Conservation (phyloP, 768 basidiomycete species). For the Artomyces pyxidatus region DNA sequence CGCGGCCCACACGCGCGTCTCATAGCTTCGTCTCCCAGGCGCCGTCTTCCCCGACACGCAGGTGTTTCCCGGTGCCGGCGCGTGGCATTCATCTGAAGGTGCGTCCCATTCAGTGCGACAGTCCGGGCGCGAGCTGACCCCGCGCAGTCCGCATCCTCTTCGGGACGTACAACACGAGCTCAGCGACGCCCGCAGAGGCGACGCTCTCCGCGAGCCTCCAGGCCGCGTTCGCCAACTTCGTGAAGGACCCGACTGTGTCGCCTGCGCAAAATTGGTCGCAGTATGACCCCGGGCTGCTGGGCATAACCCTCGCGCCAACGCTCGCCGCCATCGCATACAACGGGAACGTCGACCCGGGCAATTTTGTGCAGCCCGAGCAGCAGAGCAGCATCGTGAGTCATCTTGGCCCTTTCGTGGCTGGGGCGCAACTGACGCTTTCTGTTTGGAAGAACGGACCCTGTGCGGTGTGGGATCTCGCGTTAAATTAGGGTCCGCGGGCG, state of each 20-base stretch:
- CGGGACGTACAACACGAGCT: constrained; percentile 20
- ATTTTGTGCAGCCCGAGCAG: not conserved
- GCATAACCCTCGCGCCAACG: not conserved
- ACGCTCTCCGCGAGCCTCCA: constrained; percentile 18
- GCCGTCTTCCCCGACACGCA: not conserved
- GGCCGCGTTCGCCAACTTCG: constrained; percentile 5
- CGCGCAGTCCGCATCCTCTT: constrained; percentile 19
- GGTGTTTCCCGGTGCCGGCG: not conserved
- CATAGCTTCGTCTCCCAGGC: not conserved
- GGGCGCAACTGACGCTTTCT: too few species aligned
- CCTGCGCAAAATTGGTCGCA: constrained; percentile 4
- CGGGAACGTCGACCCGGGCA: not conserved
- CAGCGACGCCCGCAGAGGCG: constrained; percentile 18
- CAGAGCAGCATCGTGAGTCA: not conserved
- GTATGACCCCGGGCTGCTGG: not conserved
- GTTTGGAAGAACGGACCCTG: too few species aligned
- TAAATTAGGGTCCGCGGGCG: too few species aligned
- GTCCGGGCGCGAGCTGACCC: not conserved
- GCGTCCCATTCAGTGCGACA: not conserved
- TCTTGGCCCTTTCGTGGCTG: too few species aligned
- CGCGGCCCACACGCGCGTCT: not conserved
- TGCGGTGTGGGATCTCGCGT: too few species aligned
- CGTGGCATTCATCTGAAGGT: not conserved
- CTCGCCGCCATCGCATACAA: constrained; percentile 4
- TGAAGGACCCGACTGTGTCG: not conserved